phyloP scores from a whole-genome alignment of 257 asterid genomes.

The Gentiana dahurica region DNA sequence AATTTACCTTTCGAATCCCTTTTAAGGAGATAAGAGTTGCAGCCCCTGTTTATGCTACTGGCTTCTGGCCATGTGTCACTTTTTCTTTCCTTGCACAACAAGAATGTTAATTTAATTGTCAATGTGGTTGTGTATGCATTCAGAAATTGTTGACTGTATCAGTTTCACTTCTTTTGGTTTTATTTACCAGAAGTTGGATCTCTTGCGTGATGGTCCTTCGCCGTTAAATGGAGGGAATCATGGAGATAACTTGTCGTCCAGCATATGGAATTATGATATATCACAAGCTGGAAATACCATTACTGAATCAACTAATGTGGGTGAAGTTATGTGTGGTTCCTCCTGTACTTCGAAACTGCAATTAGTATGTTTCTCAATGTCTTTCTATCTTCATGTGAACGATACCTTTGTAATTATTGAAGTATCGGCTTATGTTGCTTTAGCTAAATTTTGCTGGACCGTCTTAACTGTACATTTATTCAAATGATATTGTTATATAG shows the following conservation, averaged over 20 bases:
- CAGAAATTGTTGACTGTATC: constrained; percentile 5
- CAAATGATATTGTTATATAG: neutral
- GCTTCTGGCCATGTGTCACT: too few species aligned
- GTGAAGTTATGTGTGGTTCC: constrained; percentile 70
- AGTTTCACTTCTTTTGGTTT: constrained; percentile 16
- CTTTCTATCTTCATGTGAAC: neutral
- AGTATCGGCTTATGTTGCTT: neutral
- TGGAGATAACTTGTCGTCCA: constrained; percentile 54
- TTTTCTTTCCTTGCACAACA: neutral
- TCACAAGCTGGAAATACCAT: constrained; percentile 77
- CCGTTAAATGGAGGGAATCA: constrained; percentile 39
- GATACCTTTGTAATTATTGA: too few species aligned
- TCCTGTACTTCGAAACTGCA: constrained; percentile 59
- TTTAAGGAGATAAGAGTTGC: too few species aligned
- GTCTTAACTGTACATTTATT: neutral
- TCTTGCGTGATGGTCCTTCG: constrained; percentile 41
- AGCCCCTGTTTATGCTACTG: too few species aligned
- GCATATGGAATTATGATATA: constrained; percentile 74
- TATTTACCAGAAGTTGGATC: constrained; percentile 62
- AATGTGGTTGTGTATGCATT: neutral
- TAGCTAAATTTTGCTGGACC: neutral
- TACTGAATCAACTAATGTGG: constrained; percentile 71
- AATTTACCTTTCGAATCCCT: too few species aligned
- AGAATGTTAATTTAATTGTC: neutral
- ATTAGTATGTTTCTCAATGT: constrained; percentile 41